These are phyloP conservation scores for Yamadazyma songkhlaensis DNA, from an alignment of 1,139 yeast species.

Conservation along the genomic window DNA sequence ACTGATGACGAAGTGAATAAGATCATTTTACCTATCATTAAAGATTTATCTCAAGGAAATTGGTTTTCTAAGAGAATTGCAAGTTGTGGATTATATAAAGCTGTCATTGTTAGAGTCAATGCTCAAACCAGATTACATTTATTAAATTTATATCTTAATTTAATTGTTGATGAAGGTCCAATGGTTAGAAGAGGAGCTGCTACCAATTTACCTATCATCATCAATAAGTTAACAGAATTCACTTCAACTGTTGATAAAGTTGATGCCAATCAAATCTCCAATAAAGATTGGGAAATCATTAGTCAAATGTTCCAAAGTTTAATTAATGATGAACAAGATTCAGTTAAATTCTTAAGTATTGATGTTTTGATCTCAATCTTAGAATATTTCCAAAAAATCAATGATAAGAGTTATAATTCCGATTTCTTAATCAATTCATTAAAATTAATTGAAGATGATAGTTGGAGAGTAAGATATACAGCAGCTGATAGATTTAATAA, in stretches of 20 bases:
- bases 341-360: slow-evolving; percentile 86
- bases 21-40: slow-evolving; percentile 72
- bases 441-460: slow-evolving; percentile 78
- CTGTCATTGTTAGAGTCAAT: slow-evolving; percentile 62
- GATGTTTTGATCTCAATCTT: slow-evolving; percentile 78
- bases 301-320: slow-evolving; percentile 80
- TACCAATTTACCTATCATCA: slow-evolving; percentile 68
- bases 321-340: slow-evolving; percentile 87
- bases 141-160: slow-evolving; percentile 62
- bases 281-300: slow-evolving; percentile 68
- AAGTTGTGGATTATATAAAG: slow-evolving; percentile 82
- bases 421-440: slow-evolving; percentile 58
- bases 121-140: slow-evolving; percentile 57
- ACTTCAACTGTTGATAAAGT: slow-evolving; percentile 10
- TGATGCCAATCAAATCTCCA: slow-evolving; percentile 28
- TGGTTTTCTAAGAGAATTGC: slow-evolving; percentile 97
- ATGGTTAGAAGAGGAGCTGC: slow-evolving; percentile 98
- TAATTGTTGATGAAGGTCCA: slow-evolving; percentile 90
- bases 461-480: slow-evolving; percentile 98
- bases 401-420: slow-evolving; percentile 56
- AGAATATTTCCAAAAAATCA: slow-evolving; percentile 56
- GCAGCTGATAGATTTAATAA: slow-evolving; percentile 88
- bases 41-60: slow-evolving; percentile 77
- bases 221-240: slow-evolving; percentile 52
- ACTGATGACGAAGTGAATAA: slow-evolving; percentile 64